Evolutionary conservation across 1,284 basidiomycete genomes (phyloP).

Genomic region (Microbotryum scabiosae): DNA sequence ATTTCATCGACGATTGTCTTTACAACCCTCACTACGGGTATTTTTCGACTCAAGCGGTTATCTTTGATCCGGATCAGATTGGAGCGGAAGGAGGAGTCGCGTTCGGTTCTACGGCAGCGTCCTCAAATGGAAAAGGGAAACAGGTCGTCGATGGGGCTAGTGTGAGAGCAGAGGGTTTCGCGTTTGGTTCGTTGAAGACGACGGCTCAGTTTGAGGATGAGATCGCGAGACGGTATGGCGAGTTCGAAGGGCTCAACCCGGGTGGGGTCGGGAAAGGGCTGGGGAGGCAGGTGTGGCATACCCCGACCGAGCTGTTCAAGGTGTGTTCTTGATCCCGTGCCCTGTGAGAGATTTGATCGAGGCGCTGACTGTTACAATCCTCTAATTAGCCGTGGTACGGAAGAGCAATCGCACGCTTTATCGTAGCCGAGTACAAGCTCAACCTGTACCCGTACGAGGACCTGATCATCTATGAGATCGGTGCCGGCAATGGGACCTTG

Average conservation of each 20-base stretch:
- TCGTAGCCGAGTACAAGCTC: slow-evolving; percentile 82
- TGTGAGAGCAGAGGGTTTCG: slow-evolving; percentile 45
- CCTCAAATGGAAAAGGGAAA: slow-evolving; percentile 37
- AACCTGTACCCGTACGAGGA: slow-evolving; percentile 95
- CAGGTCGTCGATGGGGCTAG: slow-evolving; percentile 21
- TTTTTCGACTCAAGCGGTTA: slow-evolving; percentile 82
- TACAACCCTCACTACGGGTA: slow-evolving; percentile 98
- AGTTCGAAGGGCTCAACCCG: slow-evolving; percentile 47
- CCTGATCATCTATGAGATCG: slow-evolving; percentile 91
- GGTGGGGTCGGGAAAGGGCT: slow-evolving; percentile 51
- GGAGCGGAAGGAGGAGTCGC: slow-evolving; percentile 4
- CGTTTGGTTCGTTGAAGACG: slow-evolving; percentile 62
- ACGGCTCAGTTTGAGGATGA: slow-evolving; percentile 69
- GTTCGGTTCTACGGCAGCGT: slow-evolving; percentile 9
- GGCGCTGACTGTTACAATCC: not conserved
- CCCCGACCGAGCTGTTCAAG: slow-evolving; percentile 95
- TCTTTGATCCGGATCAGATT: slow-evolving; percentile 57
- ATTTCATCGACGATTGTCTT: slow-evolving; percentile 93
- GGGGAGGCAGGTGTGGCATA: slow-evolving; percentile 95
- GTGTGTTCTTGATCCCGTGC: slow-evolving; percentile 46
- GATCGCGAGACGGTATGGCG: slow-evolving; percentile 65
- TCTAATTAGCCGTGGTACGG: slow-evolving; percentile 78
- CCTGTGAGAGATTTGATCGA: not conserved
- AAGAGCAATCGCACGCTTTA: slow-evolving; percentile 75
- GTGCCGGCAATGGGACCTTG: slow-evolving; percentile 92